Evolutionary conservation across 2,329 filamentous ascomycete genomes (phyloP), one percentile per base, ranked within the genome.

Genomic region (Saccharata proteae): DNA sequence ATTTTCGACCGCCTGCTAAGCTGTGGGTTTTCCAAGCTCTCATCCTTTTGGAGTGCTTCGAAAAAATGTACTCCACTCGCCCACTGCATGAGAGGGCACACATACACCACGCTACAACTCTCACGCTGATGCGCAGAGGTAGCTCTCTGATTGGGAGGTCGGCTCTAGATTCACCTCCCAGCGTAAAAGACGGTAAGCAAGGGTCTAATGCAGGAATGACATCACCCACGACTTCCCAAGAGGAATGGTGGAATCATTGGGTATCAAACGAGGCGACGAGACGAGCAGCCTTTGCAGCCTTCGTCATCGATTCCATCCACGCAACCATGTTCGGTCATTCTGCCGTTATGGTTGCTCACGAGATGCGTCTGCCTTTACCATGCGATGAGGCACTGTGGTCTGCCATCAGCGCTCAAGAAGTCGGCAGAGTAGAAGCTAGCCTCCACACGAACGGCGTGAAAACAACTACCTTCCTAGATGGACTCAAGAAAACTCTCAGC

Each of bases 261-360:
- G 90, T 96, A 46, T 86, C 79, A 9, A 85, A 85, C 30, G 90
- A 98, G 53, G 81, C 88, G 1, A 96, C 86, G 0, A 70, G 84
- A 17, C 74, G 90, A 37, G 83, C 80, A 3, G 90, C 88, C 0
- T 96, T 94, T 58, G 85, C 82, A 1, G 90, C 90, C 0, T 96
- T 96, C 49, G 75, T 94, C 25, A 78, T 96, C 41, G 90, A 98
- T 53, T 93, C 86, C 4, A 92, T 86, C 2, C 90, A 98, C 54
- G 85, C 86, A 1, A 93, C 85, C 16, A 94, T 98, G 80, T 96
- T 96, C 55, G 90, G 88, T 0, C 90, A 96, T 55, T 90, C 86
- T 3, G 88, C 84, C 1, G 85, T 92, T 25, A 94, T 96, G 88
- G 85, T 93, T 6, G 85, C 86, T 3, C 86, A 96, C 47, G 90